These are phyloP conservation scores for Byssothecium circinans DNA, from an alignment of 2,329 filamentous ascomycete species.

Conservation along the genomic window DNA sequence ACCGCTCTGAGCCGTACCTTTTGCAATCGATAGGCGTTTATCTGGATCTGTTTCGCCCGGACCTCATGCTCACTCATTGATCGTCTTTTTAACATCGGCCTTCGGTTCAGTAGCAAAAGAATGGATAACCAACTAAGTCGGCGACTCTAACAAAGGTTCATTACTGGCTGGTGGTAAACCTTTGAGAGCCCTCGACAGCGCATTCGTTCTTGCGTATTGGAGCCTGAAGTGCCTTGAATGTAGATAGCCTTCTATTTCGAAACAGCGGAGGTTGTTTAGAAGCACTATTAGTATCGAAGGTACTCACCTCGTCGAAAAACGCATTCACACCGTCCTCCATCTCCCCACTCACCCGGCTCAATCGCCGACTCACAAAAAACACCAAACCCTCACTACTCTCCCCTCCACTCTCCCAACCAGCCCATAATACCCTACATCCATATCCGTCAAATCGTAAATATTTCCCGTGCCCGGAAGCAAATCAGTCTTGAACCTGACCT, in stretches of 20 bases:
- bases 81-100: slow-evolving; percentile 4
- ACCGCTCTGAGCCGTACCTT: slow-evolving; percentile 18
- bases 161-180: slow-evolving; percentile 26
- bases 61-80: slow-evolving; percentile 11
- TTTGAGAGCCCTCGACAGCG: slow-evolving; percentile 32
- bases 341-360: slow-evolving; percentile 17
- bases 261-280: slow-evolving; percentile 17
- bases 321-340: slow-evolving; percentile 15
- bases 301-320: slow-evolving; percentile 19
- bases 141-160: slow-evolving; percentile 26
- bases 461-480: slow-evolving; percentile 27
- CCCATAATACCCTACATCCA: slow-evolving; percentile 31
- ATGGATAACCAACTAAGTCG: slow-evolving; percentile 31
- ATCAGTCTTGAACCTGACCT: slow-evolving; percentile 39
- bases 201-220: slow-evolving; percentile 32
- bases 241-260: slow-evolving; percentile 20
- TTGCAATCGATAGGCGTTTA: slow-evolving; percentile 17
- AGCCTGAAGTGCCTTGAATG: slow-evolving; percentile 27
- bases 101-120: slow-evolving; percentile 23
- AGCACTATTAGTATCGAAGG: slow-evolving; percentile 1
- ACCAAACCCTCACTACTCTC: slow-evolving; percentile 9
- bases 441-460: slow-evolving; percentile 34
- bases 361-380: slow-evolving; percentile 16
- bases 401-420: slow-evolving; percentile 14
- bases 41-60: slow-evolving; percentile 19